Base-by-base conservation (phyloP, 2,329 filamentous ascomycete species). In the Cladosporium sp. region DNA sequence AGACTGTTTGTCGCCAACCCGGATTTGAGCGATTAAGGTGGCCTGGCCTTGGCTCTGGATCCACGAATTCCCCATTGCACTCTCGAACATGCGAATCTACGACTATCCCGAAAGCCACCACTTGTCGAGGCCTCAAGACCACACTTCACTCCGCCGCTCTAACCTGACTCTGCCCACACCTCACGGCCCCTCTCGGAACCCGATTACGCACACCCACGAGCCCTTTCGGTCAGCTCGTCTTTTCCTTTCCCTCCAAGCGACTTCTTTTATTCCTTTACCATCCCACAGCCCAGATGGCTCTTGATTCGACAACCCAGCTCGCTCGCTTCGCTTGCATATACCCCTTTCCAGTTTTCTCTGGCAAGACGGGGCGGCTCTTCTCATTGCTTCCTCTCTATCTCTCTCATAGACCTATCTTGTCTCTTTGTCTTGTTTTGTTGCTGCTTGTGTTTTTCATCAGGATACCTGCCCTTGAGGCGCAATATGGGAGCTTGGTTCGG, bases 1-100 rank as follows among this genome's bases (percentile, higher is more conserved):
- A 80, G 88, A 57, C 77, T 95, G 54, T 93, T 87, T 69, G 90
- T 95, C 65, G 89, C 89, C 62, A 95, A 95, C 70, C 89, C 89
- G 14, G 89, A 93, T 69, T 80, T 74, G 56, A 75, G 73, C 63
- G 74, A 77, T 60, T 76, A 62, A 37, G 31, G 16, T 18, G 16
- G 16, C 2, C 16, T 18, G 16, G 16, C 16, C 16, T 18, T 18
- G 16, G 16, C 3, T 18, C 16, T 18, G 16, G 16, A 18, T 18
- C 3, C 16, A 3, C 4, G 22, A 28, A 28, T 28, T 28, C 22
- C 5, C 22, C 22, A 28, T 28, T 5, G 5, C 22, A 5, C 7
- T 28, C 22, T 28, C 22, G 22, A 28, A 28, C 16, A 18, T 18
- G 22, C 7, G 22, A 28, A 28, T 7, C 3, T 28, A 5, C 22